A percentile compares a stretch with the other conserved stretches of the same genome.
These are phyloP conservation scores for Globomyces pollinis-pini DNA, from an alignment of 192 early-diverging fungal species.

Conservation along the genomic window DNA sequence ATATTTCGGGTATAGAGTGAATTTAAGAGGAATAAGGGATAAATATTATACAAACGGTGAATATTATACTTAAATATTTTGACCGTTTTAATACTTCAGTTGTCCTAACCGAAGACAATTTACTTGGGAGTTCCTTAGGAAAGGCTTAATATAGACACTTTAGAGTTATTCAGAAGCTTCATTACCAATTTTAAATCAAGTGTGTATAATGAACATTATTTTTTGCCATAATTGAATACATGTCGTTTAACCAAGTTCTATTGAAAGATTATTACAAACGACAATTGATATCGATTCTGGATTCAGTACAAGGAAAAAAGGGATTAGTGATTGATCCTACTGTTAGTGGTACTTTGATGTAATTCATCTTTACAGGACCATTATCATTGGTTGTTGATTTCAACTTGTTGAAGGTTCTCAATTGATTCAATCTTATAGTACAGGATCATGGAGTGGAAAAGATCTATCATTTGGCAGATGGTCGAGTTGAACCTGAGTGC, in stretches of 20 bases:
- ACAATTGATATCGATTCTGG: constrained; percentile 61
- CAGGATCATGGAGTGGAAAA: constrained; percentile 95
- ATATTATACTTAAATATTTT: too few species aligned
- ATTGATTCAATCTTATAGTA: neutral
- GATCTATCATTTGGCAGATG: constrained; percentile 74
- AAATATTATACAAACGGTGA: too few species aligned
- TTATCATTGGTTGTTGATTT: constrained; percentile 85
- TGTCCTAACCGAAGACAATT: too few species aligned
- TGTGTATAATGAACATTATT: too few species aligned
- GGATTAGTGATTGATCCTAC: constrained; percentile 81
- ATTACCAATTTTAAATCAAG: too few species aligned
- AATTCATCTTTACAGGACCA: constrained; percentile 39
- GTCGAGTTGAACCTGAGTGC: constrained; percentile 59
- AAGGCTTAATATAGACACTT: too few species aligned
- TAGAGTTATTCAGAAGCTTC: too few species aligned
- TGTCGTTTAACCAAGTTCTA: neutral
- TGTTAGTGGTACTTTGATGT: constrained; percentile 34
- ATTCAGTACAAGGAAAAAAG: constrained; percentile 85
- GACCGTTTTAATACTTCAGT: too few species aligned
- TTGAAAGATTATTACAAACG: constrained; percentile 55
- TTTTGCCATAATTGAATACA: too few species aligned
- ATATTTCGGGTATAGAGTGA: too few species aligned
- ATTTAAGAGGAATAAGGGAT: too few species aligned
- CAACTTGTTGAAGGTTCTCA: constrained; percentile 68
- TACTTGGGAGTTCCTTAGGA: too few species aligned